Percentiles rank a stretch among this genome's conserved stretches.
These are phyloP conservation scores for Trichoderma guizhouense DNA, from an alignment of 2,329 filamentous ascomycete species.

Conservation along the genomic window DNA sequence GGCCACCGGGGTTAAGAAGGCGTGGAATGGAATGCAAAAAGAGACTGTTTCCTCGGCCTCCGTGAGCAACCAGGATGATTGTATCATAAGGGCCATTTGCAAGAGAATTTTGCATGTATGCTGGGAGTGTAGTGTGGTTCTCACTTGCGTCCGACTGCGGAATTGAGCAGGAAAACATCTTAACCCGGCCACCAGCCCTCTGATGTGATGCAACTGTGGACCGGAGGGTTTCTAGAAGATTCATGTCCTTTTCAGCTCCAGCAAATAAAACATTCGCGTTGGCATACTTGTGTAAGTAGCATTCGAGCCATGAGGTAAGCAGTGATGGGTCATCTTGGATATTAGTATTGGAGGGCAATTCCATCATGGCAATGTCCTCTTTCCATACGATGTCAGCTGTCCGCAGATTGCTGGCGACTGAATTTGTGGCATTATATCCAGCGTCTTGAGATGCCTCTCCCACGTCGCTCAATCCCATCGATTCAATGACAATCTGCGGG, in stretches of 20 bases:
- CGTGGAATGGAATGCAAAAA: neutral
- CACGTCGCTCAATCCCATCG: neutral
- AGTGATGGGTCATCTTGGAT: neutral
- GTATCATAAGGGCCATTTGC: neutral
- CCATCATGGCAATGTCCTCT: neutral
- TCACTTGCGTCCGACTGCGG: neutral
- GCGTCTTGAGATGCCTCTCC: neutral
- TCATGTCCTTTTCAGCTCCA: neutral
- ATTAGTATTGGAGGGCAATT: neutral
- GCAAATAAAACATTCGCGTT: neutral
- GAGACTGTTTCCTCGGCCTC: neutral
- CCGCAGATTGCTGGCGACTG: neutral
- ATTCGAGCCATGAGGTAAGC: neutral
- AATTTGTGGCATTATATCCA: neutral
- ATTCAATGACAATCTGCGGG: neutral
- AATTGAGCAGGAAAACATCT: neutral
- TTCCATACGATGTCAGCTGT: neutral
- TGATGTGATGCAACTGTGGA: neutral
- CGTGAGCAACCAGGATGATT: neutral
- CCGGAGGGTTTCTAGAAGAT: neutral
- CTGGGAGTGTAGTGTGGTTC: neutral
- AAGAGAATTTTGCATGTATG: neutral
- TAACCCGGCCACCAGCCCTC: neutral
- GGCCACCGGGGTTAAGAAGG: neutral
- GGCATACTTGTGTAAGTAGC: neutral